phyloP scores from a whole-genome alignment of 352 stramenopile species.

The Globisporangium radiosum region DNA sequence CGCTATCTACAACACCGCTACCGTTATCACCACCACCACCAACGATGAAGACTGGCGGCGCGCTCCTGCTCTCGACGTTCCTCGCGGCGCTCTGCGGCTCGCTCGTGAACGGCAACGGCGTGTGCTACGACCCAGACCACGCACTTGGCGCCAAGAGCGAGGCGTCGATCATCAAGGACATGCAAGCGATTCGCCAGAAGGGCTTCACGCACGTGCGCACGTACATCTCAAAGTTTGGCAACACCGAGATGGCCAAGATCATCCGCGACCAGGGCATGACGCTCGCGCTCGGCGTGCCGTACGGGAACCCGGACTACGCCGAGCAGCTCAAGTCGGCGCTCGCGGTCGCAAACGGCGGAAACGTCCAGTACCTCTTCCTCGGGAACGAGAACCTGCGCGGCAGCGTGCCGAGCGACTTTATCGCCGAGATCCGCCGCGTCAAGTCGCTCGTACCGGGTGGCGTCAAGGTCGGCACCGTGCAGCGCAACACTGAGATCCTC shows the following conservation, averaged over 20 bases:
- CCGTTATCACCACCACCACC: no score
- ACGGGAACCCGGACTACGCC: conserved; percentile 39
- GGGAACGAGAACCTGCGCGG: conserved; percentile 62
- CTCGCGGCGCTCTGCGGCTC: conserved; percentile 25
- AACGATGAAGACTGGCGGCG: conserved; percentile 15
- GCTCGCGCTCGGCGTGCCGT: conserved; percentile 47
- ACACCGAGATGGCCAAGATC: conserved; percentile 41
- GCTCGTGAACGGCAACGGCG: conserved; percentile 43
- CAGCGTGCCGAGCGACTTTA: conserved; percentile 33
- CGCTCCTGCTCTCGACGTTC: conserved; percentile 11
- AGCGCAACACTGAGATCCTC: conserved; percentile 64
- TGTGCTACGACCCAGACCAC: conserved; percentile 72
- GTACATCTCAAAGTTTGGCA: conserved; percentile 62
- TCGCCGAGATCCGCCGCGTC: conserved; percentile 42
- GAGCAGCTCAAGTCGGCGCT: conserved; percentile 39
- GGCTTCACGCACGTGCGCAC: conserved; percentile 63
- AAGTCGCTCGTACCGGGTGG: conserved; percentile 30
- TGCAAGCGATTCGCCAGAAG: conserved; percentile 37
- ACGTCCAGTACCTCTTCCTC: conserved; percentile 56
- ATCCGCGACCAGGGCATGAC: conserved; percentile 47
- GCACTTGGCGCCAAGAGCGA: conserved; percentile 19
- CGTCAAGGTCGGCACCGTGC: conserved; percentile 66
- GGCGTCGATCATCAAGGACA: conserved; percentile 31
- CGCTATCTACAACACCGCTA: no score
- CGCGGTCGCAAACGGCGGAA: conserved; percentile 32